Evolutionary conservation across 768 basidiomycete genomes (phyloP), one percentile per base, ranked within the genome.

Genomic region (Serendipita sp.): DNA sequence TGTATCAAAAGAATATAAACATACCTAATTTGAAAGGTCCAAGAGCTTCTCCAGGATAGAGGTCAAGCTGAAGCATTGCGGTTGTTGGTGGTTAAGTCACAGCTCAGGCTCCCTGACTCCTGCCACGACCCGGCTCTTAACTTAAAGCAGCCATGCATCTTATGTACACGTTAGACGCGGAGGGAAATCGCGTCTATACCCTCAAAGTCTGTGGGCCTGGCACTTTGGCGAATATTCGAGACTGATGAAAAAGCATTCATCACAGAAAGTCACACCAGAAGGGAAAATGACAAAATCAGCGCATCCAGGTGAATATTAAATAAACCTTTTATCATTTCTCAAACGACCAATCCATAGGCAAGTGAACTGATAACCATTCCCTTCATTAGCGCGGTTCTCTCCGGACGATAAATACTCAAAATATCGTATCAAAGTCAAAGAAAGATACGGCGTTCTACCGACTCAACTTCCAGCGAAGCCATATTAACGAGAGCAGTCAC

Each of bases 361-460:
- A 18, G 64, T 45, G 65, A 44, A 56, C 32, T 44, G 48, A 65
- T 34, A 28, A 18, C 34, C 48, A 41, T 13, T 4, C 32, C 3
- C 36, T 45, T 63, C 3, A 18, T 30, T 48, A 96, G 95, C 95
- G 15, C 92, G 96, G 45, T 98, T 98, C 77, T 97, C 95, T 13
- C 95, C 95, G 10, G 96, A 99, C 74, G 95, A 98, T 83, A 98
- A 98, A 78, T 98, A 95, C 77, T 95, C 93, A 67, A 83, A 93
- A 67, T 95, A 99, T 72, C 88, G 96, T 66, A 93, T 98, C 67
- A 96, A 92, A 3, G 86, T 97, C 72, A 98, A 98, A 80, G 91
- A 91, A 77, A 85, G 95, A 72, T 88, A 86, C 72, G 84, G 85
- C 66, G 83, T 96, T 65, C 83, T 99, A 68, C 83, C 86, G 68